These are phyloP conservation scores for Dactylellina cionopaga DNA, from an alignment of 2,329 filamentous ascomycete genomes.

Conservation along the genomic window DNA sequence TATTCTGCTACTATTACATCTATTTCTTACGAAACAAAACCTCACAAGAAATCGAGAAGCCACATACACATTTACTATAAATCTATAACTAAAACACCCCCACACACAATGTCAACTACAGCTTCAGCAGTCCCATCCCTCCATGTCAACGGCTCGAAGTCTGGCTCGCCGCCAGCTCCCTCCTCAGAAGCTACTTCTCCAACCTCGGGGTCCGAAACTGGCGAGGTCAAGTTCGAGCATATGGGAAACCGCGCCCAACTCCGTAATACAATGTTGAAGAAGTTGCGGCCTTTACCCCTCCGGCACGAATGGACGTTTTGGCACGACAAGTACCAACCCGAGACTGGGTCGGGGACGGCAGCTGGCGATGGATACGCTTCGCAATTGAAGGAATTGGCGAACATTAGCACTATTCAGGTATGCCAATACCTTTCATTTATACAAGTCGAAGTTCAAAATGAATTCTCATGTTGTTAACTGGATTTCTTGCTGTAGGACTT, in stretches of 20 bases:
- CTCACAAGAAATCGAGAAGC: no score
- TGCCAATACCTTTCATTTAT: background rate
- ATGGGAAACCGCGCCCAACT: slow-evolving; percentile 57
- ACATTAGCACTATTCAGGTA: slow-evolving; percentile 57
- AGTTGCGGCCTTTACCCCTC: slow-evolving; percentile 63
- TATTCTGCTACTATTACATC: background rate
- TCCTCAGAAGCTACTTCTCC: slow-evolving; percentile 29
- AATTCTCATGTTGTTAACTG: background rate
- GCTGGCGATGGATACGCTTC: slow-evolving; percentile 55
- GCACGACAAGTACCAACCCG: slow-evolving; percentile 62
- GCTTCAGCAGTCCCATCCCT: slow-evolving; percentile 53
- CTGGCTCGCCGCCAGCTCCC: slow-evolving; percentile 21
- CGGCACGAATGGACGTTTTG: slow-evolving; percentile 65
- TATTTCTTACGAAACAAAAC: background rate
- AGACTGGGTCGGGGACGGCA: slow-evolving; percentile 12
- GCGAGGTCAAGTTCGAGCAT: slow-evolving; percentile 57
- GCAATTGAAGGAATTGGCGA: slow-evolving; percentile 56
- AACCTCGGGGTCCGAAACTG: slow-evolving; percentile 53
- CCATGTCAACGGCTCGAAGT: slow-evolving; percentile 54
- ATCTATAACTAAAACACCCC: background rate
- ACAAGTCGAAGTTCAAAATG: background rate
- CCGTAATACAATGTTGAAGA: slow-evolving; percentile 62
- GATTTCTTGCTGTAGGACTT: slow-evolving; percentile 73
- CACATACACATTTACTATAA: background rate
- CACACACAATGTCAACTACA: slow-evolving; percentile 29